Base-by-base conservation (phyloP, 2,329 filamentous ascomycete genomes). In the Epichloe coenophiala region DNA sequence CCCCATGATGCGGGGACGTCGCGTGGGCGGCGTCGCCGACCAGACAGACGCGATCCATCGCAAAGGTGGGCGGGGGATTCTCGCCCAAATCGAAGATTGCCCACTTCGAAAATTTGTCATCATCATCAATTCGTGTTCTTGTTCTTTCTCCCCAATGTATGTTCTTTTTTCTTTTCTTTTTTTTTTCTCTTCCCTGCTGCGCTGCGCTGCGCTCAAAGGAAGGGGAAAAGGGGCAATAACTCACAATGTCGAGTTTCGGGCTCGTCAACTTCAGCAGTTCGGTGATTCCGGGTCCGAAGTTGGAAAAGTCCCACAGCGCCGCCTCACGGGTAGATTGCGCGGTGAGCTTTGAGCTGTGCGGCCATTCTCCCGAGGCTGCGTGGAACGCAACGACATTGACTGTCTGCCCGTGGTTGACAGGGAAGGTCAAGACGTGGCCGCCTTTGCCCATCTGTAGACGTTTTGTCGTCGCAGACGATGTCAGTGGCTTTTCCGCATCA, bases 1-100 rank as follows among this genome's bases (percentile, higher is more conserved):
- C 52, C 4, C 52, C 52, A 3, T 49, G 49, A 36, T 51, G 49
- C 15, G 52, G 49, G 7, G 52, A 51, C 2, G 48, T 48, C 13
- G 51, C 51, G 33, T 53, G 49, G 3, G 51, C 51, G 33, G 51
- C 51, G 49, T 53, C 51, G 44, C 51, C 51, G 11, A 53, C 48
- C 17, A 53, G 51, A 43, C 49, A 51, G 15, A 48, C 51, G 38
- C 45, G 36, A 1, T 38, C 49, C 12, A 37, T 40, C 1, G 41
- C 37, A 13, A 48, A 48, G 5, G 48, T 45, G 6, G 51, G 51
- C 15, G 51, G 51, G 51, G 51, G 51, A 15, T 53, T 45, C 4
- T 50, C 39, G 19, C 37, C 51, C 11, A 53, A 36, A 19, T 53
- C 51, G 12, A 53, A 51, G 36, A 51, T 51, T 15, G 48, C 51